A percentile compares a stretch with the other conserved stretches of the same genome.
Conservation (phyloP, 1,139 yeast species). For the Geotrichum bryndzae region DNA sequence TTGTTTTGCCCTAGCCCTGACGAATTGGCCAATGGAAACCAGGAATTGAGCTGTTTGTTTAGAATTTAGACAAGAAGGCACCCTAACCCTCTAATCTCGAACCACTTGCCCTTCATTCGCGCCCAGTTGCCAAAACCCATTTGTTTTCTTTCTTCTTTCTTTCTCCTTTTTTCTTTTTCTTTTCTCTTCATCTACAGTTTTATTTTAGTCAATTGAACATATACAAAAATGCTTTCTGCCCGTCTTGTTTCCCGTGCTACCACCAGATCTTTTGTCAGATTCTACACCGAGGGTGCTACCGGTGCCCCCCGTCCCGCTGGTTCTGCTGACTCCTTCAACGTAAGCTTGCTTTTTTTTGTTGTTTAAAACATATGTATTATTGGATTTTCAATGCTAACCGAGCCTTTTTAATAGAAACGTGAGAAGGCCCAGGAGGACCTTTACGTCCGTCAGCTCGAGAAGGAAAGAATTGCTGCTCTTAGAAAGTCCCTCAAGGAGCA, state of each 20-base stretch:
- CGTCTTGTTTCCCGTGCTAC: slow-evolving; percentile 14
- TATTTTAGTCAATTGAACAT: not conserved
- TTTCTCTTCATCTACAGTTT: not conserved
- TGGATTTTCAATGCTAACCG: not conserved
- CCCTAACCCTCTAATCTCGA: not conserved
- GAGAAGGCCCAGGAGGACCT: slow-evolving; percentile 67
- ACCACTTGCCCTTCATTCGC: not conserved
- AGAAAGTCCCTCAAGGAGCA: slow-evolving; percentile 42
- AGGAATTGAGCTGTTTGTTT: not conserved
- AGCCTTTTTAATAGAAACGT: slow-evolving; percentile 42
- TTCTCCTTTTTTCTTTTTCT: not conserved
- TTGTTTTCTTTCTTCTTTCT: not conserved
- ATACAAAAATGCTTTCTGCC: slow-evolving; percentile 11
- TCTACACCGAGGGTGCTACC: slow-evolving; percentile 49
- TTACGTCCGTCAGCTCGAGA: slow-evolving; percentile 57
- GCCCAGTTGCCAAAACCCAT: not conserved
- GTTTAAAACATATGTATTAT: too few species aligned
- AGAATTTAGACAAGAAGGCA: too few species aligned
- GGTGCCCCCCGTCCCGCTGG: slow-evolving; percentile 49
- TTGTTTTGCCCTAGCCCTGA: not conserved
- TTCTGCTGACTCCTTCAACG: slow-evolving; percentile 48
- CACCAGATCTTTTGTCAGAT: slow-evolving; percentile 35
- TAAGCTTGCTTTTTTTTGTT: slow-evolving; percentile 26
- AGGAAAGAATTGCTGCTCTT: slow-evolving; percentile 52
- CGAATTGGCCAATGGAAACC: not conserved